These are phyloP conservation scores for Colletotrichum filicis DNA, from an alignment of 2,329 filamentous ascomycete genomes.

Conservation along the genomic window DNA sequence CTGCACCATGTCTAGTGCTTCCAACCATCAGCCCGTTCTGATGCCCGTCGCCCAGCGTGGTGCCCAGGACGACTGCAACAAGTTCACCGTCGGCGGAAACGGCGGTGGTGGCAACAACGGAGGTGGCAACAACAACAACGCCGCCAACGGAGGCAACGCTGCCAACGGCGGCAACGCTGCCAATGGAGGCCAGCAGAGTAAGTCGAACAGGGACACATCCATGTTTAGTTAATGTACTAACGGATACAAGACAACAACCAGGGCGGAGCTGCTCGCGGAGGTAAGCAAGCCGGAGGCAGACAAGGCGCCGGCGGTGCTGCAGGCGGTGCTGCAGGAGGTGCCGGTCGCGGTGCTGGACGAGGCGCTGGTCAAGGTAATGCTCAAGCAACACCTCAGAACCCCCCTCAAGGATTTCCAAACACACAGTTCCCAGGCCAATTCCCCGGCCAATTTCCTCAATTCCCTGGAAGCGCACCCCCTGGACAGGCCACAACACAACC, in stretches of 20 bases:
- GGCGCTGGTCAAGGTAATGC: conserved; percentile 32
- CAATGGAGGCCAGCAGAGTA: conserved; percentile 21
- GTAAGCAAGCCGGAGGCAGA: conserved; percentile 19
- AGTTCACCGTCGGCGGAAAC: conserved; percentile 37
- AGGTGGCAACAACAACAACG: conserved; percentile 38
- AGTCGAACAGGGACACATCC: neutral
- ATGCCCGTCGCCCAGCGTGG: conserved; percentile 76
- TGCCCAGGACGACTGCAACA: conserved; percentile 70
- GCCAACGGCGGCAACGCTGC: conserved; percentile 15
- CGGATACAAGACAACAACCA: conserved; percentile 23
- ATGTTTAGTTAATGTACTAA: neutral
- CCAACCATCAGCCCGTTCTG: conserved; percentile 74
- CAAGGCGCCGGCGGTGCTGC: conserved; percentile 6
- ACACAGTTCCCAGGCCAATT: neutral
- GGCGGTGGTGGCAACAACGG: conserved; percentile 37
- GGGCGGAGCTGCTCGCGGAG: neutral
- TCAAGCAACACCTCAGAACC: conserved; percentile 16
- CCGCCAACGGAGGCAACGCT: conserved; percentile 33
- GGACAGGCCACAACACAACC: conserved; percentile 26
- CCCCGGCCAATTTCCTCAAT: conserved; percentile 14
- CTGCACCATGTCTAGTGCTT: conserved; percentile 71
- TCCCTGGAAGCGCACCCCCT: conserved; percentile 27
- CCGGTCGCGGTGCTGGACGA: conserved; percentile 3
- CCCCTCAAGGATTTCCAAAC: conserved; percentile 9
- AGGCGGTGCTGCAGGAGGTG: no score